Conservation (phyloP, 2,329 filamentous ascomycete genomes). For the Ophiostoma himal-ulmi region DNA sequence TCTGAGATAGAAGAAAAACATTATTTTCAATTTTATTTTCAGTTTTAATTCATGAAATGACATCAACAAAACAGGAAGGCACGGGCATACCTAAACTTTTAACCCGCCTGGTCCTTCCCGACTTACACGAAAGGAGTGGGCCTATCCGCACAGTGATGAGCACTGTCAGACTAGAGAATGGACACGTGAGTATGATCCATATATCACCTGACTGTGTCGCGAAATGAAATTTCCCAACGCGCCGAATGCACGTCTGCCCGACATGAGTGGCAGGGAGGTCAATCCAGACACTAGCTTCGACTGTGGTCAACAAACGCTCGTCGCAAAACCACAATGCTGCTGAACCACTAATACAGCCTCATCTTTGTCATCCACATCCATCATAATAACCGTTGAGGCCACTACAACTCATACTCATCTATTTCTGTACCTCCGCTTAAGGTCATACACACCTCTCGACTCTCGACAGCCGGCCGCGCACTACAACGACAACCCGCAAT, state of each 20-base stretch:
- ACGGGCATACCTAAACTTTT: not conserved
- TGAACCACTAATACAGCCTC: not conserved
- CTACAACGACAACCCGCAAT: not conserved
- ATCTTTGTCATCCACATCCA: not conserved
- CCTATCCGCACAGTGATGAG: not conserved
- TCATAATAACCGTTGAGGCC: not conserved
- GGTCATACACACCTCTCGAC: no score
- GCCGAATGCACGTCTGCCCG: not conserved
- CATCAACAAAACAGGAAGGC: not conserved
- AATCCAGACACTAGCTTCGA: slow-evolving; percentile 5
- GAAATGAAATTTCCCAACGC: slow-evolving; percentile 21
- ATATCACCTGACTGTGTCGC: slow-evolving; percentile 14
- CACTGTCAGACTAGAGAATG: not conserved
- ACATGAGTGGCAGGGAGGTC: not conserved
- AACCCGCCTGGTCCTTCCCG: not conserved
- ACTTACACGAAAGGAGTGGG: not conserved
- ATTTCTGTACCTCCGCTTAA: not conserved
- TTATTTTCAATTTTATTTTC: no score
- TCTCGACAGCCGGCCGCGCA: not conserved
- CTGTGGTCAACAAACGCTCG: not conserved
- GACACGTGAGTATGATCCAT: not conserved
- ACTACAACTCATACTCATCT: not conserved
- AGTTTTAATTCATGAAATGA: no score
- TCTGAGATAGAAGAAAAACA: no score
- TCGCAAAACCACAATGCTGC: not conserved